These are phyloP conservation scores for Hypoxylon sp. DNA, from an alignment of 2,329 filamentous ascomycete genomes.

Conservation along the genomic window DNA sequence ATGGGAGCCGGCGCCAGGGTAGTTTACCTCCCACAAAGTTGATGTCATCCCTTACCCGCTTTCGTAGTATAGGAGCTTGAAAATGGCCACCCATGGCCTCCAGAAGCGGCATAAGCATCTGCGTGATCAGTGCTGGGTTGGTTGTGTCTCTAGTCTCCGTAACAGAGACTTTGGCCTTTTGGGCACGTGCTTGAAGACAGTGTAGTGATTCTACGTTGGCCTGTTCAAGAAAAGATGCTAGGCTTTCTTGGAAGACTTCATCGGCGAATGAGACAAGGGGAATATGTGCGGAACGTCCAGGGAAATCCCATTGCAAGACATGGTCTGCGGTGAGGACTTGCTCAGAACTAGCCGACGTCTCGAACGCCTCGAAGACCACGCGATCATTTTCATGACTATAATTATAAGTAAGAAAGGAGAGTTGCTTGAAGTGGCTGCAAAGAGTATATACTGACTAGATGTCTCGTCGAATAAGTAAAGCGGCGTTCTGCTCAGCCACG, in stretches of 20 bases:
- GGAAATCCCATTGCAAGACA: conserved; percentile 70
- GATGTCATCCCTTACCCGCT: conserved; percentile 76
- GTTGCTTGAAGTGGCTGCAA: not conserved
- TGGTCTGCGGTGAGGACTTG: conserved; percentile 63
- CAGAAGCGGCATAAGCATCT: conserved; percentile 73
- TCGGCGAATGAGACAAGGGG: conserved; percentile 57
- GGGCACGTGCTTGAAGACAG: conserved; percentile 64
- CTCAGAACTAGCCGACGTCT: conserved; percentile 66
- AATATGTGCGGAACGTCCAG: conserved; percentile 64
- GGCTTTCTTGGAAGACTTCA: conserved; percentile 61
- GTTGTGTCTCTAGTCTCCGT: conserved; percentile 71
- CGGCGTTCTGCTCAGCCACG: conserved; percentile 51
- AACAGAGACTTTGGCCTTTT: conserved; percentile 66
- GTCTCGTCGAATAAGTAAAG: conserved; percentile 46
- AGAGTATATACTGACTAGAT: conserved; percentile 37
- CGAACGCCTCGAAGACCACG: conserved; percentile 71
- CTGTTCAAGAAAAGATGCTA: conserved; percentile 70
- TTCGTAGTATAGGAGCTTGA: conserved; percentile 61
- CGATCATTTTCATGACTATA: conserved; percentile 42
- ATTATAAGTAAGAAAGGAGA: conserved; percentile 3
- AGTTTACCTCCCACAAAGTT: conserved; percentile 61
- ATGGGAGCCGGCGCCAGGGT: conserved; percentile 74
- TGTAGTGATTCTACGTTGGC: conserved; percentile 68
- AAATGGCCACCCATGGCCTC: conserved; percentile 65
- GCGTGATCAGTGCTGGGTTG: conserved; percentile 70